These are phyloP conservation scores for Rhodotorula sp. DNA, from an alignment of 1,284 basidiomycete species.

Conservation along the genomic window DNA sequence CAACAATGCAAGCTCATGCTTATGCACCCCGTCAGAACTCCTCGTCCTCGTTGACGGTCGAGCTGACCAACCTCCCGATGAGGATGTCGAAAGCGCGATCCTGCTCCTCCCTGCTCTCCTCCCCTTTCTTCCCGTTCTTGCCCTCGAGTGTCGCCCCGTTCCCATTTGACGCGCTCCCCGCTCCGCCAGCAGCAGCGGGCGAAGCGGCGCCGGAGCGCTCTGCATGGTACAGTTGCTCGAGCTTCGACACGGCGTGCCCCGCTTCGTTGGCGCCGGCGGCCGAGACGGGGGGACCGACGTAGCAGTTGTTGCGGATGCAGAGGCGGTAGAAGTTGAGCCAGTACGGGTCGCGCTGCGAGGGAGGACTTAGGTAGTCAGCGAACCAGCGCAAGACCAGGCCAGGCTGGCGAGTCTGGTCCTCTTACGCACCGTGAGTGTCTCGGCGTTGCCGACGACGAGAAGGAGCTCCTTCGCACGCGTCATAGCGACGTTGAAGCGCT, in stretches of 20 bases:
- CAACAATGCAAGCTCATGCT: not conserved
- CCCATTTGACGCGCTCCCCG: not conserved
- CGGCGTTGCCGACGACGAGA: slow-evolving; percentile 51
- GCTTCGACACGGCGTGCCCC: slow-evolving; percentile 25
- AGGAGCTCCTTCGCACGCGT: slow-evolving; percentile 53
- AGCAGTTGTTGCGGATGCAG: slow-evolving; percentile 43
- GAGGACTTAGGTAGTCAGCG: too few relatives aligned
- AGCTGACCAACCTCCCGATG: slow-evolving; percentile 30
- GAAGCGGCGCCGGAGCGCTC: not conserved
- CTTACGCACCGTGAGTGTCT: slow-evolving; percentile 37
- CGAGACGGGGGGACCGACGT: slow-evolving; percentile 22
- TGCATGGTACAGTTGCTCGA: slow-evolving; percentile 31
- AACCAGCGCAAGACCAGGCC: too few relatives aligned
- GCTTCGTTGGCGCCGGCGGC: slow-evolving; percentile 2
- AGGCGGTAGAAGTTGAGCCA: slow-evolving; percentile 49
- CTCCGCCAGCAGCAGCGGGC: not conserved
- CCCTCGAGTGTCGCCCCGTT: not conserved
- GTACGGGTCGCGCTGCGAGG: slow-evolving; percentile 45
- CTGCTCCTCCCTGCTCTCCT: not conserved
- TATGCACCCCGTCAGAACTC: not conserved
- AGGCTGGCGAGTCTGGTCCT: too few relatives aligned
- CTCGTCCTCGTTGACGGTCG: slow-evolving; percentile 26
- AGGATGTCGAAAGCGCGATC: slow-evolving; percentile 36
- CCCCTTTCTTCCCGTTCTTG: not conserved
- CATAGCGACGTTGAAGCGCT: slow-evolving; percentile 54